Conservation (phyloP, 1,284 basidiomycete genomes). For the Marasmius oreades region DNA sequence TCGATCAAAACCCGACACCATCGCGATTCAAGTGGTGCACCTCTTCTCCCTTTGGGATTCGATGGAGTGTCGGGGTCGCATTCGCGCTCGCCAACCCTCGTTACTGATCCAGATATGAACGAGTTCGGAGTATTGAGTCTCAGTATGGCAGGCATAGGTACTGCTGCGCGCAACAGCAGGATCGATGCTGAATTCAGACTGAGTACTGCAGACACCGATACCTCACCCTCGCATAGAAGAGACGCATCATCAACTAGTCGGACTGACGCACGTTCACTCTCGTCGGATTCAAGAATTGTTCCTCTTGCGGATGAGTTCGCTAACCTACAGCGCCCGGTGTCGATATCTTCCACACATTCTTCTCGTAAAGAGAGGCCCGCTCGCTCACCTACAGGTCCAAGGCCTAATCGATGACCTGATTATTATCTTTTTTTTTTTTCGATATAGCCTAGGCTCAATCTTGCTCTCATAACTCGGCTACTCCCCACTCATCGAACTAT, state of each 20-base stretch:
- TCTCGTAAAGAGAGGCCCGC: background rate
- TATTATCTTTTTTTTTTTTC: background rate
- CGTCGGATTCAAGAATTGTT: background rate
- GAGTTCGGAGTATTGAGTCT: constrained; percentile 24
- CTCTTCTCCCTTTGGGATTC: background rate
- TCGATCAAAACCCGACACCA: background rate
- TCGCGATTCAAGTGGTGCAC: constrained; percentile 1
- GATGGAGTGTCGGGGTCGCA: background rate
- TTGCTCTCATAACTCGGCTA: no score
- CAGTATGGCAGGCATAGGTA: constrained; percentile 43
- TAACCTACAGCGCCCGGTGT: background rate
- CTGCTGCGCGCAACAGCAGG: constrained; percentile 28
- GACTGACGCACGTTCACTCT: background rate
- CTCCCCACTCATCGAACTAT: no score
- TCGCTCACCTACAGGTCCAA: background rate
- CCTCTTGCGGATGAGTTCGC: background rate
- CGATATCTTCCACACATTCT: background rate
- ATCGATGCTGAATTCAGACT: constrained; percentile 17
- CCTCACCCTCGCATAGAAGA: background rate
- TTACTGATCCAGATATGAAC: constrained; percentile 16
- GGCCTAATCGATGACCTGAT: background rate
- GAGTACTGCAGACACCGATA: background rate
- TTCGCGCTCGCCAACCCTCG: background rate
- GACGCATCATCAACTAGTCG: no score
- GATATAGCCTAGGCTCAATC: background rate